Evolutionary conservation across 169 alveolate genomes (phyloP), one percentile per base, ranked within the genome.

Genomic region (Plasmodium gonderi): DNA sequence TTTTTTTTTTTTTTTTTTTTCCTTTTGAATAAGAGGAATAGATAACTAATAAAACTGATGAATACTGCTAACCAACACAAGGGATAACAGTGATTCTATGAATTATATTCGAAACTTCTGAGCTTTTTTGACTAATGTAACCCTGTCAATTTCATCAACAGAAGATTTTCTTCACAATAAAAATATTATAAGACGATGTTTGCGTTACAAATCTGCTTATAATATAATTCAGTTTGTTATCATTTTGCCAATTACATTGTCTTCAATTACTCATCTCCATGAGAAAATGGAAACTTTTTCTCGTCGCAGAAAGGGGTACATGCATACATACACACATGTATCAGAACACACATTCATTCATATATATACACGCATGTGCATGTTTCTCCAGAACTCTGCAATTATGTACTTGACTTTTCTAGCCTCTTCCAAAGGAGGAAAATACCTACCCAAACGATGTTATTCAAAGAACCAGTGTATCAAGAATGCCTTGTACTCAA

Each of bases 61-160:
- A n/a, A n/a, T n/a, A n/a, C n/a, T n/a, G n/a, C n/a, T n/a, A n/a
- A n/a, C n/a, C n/a, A n/a, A n/a, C n/a, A n/a, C n/a, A n/a, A n/a
- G n/a, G n/a, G n/a, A n/a, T n/a, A n/a, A n/a, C n/a, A n/a, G n/a
- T n/a, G n/a, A n/a, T n/a, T n/a, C n/a, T n/a, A n/a, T n/a, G n/a
- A 40, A 20, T 44, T 42, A 14, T 4, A 68, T 17, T 31, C 7
- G 45, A 68, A 31, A 68, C 31, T 68, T 11, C 44, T 29, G 51
- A 54, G 20, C 40, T 64, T 20, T 80, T 60, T 5, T 80, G 29
- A 40, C 44, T 80, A 49, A 69, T 8, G 79, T 17, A 69, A 8
- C 72, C 7, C 38, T 20, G 72, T 64, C 72, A 45, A 80, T 67
- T 80, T 36, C 65, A 42, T 80, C 80, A 64, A 80, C 79, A n/a